Base-by-base conservation (phyloP, 2,329 filamentous ascomycete genomes). In the Polychaeton citri region DNA sequence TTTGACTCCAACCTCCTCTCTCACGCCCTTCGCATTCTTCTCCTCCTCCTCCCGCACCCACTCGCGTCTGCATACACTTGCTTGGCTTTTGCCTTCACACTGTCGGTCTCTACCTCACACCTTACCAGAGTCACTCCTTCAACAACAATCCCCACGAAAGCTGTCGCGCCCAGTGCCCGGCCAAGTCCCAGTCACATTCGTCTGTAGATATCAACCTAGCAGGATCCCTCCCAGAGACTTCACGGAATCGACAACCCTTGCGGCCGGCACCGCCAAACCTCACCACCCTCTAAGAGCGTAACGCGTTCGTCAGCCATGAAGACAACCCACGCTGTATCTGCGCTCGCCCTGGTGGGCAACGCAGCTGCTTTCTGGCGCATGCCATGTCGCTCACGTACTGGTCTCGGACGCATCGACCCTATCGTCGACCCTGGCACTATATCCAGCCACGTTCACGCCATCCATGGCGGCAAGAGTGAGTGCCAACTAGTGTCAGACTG, bases 331-430 rank as follows among this genome's bases (percentile, higher is more conserved):
- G 26, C 42, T 37, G 37, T 45, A 38, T 35, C 46, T 33, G 45
- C 47, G 30, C 44, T 56, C 33, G 41, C 50, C 26, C 47, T 52
- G 26, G 49, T 48, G 15, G 43, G 50, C 43, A 43, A 41, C 41
- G 53, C 42, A 21, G 43, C 51, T 47, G 86, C 81, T 40, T 94
- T 94, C 61, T 94, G 83, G 83, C 83, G 86, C 54, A 81, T 94
- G 71, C 80, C 84, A 50, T 94, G 85, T 60, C 79, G 74, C 47
- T 77, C 76, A 38, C 70, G 72, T 32, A 66, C 76, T 45, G 82
- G 76, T 43, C 57, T 83, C 38, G 80, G 75, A 34, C 74, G 83
- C 38, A 66, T 93, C 28, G 85, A 94, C 53, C 85, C 85, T 13
- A 66, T 94, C 38, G 68, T 90, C 38, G 68, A 74, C 39, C 71